Conservation (phyloP, 371 early-diverging fungal species). For the Syncephalastrum racemosum region DNA sequence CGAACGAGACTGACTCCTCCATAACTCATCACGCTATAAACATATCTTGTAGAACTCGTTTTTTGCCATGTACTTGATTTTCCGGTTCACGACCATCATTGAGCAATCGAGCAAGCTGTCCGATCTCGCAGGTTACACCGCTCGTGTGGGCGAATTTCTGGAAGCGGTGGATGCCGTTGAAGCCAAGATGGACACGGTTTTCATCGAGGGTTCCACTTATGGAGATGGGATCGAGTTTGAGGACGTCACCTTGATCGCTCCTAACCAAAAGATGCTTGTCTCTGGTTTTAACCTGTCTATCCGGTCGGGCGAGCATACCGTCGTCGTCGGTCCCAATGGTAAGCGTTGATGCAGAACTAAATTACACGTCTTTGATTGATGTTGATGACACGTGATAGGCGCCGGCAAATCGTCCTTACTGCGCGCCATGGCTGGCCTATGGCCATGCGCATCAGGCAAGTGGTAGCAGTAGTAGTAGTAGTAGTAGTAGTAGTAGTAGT, state of each 20-base stretch:
- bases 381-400: conserved; percentile 21
- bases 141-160: conserved; percentile 84
- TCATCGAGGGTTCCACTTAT: conserved; percentile 35
- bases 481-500: too few species aligned
- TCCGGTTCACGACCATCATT: conserved; percentile 74
- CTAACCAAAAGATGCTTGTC: conserved; percentile 38
- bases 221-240: conserved; percentile 35
- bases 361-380: conserved; percentile 7
- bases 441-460: conserved; percentile 60
- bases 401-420: conserved; percentile 70
- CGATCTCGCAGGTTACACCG: conserved; percentile 80
- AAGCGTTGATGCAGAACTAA: conserved; percentile 9
- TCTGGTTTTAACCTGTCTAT: conserved; percentile 50
- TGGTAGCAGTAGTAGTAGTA: too few species aligned
- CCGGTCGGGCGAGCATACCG: conserved; percentile 51
- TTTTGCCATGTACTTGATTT: conserved; percentile 77
- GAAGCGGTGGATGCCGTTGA: conserved; percentile 64
- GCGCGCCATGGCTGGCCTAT: conserved; percentile 72
- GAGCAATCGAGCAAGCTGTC: conserved; percentile 66
- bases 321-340: conserved; percentile 76
- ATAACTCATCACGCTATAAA: neutral
- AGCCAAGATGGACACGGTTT: conserved; percentile 43
- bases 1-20: neutral
- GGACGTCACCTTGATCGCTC: conserved; percentile 33
- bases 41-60: conserved; percentile 57